Conservation (phyloP, 2,329 filamentous ascomycete species). For the Sclerotinia borealis region DNA sequence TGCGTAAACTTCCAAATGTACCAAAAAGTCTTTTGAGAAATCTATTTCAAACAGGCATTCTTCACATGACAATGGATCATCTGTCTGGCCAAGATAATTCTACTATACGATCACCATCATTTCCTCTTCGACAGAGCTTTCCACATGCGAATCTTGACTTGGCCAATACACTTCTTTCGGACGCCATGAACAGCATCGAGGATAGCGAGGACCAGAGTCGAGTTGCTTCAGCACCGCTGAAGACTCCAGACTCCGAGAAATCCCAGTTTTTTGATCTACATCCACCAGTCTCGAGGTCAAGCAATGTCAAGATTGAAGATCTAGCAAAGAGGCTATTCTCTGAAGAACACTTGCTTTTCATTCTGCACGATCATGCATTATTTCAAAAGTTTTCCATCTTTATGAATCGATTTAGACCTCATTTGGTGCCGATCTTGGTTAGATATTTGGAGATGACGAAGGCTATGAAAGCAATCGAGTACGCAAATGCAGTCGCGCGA, state of each 20-base stretch:
- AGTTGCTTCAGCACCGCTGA: not conserved
- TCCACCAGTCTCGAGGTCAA: not conserved
- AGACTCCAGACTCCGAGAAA: not conserved
- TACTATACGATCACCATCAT: not conserved
- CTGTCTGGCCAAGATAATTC: not conserved
- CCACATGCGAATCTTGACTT: not conserved
- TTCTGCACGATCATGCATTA: constrained; percentile 18
- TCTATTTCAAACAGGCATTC: not conserved
- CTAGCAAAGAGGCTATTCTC: constrained; percentile 17
- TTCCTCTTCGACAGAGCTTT: not conserved
- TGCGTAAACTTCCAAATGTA: not conserved
- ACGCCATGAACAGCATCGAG: not conserved
- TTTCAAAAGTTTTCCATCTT: constrained; percentile 21
- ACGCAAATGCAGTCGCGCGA: constrained; percentile 22
- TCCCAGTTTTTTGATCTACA: not conserved
- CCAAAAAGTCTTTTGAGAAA: not conserved
- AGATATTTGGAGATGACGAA: constrained; percentile 24
- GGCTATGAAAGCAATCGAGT: constrained; percentile 25
- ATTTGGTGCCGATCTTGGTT: constrained; percentile 6
- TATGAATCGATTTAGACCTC: constrained; percentile 20
- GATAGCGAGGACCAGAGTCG: not conserved
- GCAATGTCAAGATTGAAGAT: constrained; percentile 15
- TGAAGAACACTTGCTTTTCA: constrained; percentile 20
- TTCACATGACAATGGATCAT: not conserved
- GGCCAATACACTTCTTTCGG: not conserved